These are phyloP conservation scores for Achaetomium macrosporum DNA, from an alignment of 2,329 filamentous ascomycete genomes.

Conservation along the genomic window DNA sequence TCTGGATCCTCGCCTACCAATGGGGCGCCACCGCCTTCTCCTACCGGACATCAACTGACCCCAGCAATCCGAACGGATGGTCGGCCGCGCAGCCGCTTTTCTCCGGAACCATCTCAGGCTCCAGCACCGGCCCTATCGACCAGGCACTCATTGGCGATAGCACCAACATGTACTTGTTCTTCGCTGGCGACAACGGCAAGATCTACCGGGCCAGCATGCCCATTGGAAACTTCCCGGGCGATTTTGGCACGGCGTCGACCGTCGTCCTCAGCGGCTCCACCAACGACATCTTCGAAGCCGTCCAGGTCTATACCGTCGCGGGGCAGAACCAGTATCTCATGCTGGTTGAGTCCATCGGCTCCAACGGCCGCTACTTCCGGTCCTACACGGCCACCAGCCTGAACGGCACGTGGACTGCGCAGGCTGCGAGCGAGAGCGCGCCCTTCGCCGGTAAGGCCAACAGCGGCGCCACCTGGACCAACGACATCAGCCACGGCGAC, in stretches of 20 bases:
- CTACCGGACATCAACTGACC: slow-evolving; percentile 54
- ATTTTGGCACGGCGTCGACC: slow-evolving; percentile 48
- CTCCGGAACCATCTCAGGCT: slow-evolving; percentile 45
- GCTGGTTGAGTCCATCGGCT: slow-evolving; percentile 57
- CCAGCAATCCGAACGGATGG: slow-evolving; percentile 54
- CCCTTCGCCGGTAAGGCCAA: slow-evolving; percentile 63
- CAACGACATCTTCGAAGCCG: slow-evolving; percentile 59
- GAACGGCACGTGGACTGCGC: slow-evolving; percentile 50
- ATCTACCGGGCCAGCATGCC: slow-evolving; percentile 61
- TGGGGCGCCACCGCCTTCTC: slow-evolving; percentile 56
- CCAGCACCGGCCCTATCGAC: slow-evolving; percentile 53
- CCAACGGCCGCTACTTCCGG: slow-evolving; percentile 57
- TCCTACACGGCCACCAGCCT: slow-evolving; percentile 59
- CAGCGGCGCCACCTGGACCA: slow-evolving; percentile 58
- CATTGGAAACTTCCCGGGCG: slow-evolving; percentile 54
- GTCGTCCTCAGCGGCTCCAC: slow-evolving; percentile 47
- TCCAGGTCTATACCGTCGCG: slow-evolving; percentile 57
- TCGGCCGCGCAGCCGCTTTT: slow-evolving; percentile 49
- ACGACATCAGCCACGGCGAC: slow-evolving; percentile 62
- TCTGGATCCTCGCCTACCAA: slow-evolving; percentile 60
- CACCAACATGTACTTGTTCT: slow-evolving; percentile 61
- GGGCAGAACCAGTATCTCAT: slow-evolving; percentile 57
- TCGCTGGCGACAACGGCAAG: slow-evolving; percentile 59
- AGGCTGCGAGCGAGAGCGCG: slow-evolving; percentile 48
- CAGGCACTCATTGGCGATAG: slow-evolving; percentile 58